Evolutionary conservation across 495 filamentous ascomycete genomes (phyloP).

Genomic region (Beverwykella pulmonaria): DNA sequence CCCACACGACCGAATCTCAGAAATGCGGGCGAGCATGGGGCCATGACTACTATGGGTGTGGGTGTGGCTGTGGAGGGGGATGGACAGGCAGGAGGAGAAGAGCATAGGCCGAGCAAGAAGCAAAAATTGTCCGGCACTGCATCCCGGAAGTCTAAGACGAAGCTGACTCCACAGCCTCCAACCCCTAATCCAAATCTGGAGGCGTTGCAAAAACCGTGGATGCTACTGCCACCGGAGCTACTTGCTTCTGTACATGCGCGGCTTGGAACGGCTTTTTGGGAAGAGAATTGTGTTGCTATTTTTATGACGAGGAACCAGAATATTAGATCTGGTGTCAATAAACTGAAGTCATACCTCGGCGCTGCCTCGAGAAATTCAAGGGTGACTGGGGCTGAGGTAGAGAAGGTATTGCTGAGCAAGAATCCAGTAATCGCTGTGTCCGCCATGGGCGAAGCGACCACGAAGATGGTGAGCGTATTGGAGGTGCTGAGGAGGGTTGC

Average conservation of each 20-base stretch:
- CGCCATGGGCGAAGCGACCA: neutral
- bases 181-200: neutral
- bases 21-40: neutral
- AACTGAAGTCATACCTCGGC: conserved; percentile 7
- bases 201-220: conserved; percentile 9
- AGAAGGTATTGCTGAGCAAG: neutral
- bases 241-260: neutral
- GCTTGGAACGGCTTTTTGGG: neutral
- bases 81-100: neutral
- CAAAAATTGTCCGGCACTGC: neutral
- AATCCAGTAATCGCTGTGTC: neutral
- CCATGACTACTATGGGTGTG: neutral
- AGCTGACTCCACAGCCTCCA: neutral
- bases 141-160: neutral
- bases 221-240: no score
- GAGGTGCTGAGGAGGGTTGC: conserved; percentile 23
- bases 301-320: conserved; percentile 18
- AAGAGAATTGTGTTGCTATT: neutral
- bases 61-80: neutral
- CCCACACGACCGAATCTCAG: conserved; percentile 14
- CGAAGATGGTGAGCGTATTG: neutral
- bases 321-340: conserved; percentile 7
- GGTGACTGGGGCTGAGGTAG: neutral
- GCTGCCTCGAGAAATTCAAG: neutral
- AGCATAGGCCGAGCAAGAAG: neutral